Evolutionary conservation across 2,329 filamentous ascomycete genomes (phyloP).

Genomic region (Xylariaceae sp.): DNA sequence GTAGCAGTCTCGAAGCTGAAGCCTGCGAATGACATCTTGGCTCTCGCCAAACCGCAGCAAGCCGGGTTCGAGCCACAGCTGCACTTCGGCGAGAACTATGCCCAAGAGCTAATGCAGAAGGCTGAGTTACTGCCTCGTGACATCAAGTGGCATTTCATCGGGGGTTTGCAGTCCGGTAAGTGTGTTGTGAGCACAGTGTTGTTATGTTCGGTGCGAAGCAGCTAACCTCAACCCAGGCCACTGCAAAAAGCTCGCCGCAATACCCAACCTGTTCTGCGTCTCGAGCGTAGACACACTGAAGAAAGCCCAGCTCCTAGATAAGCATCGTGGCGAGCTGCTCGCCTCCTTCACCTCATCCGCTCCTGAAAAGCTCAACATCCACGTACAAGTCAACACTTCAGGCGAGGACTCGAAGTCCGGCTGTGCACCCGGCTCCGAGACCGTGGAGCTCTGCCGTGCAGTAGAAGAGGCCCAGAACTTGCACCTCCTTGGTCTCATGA

Average conservation of each 20-base stretch:
- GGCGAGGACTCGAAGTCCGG: constrained; percentile 85
- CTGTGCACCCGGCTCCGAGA: constrained; percentile 61
- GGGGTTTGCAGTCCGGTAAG: constrained; percentile 74
- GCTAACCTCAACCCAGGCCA: constrained; percentile 56
- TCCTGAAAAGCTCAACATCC: constrained; percentile 58
- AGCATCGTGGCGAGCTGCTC: constrained; percentile 62
- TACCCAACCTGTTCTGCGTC: constrained; percentile 87
- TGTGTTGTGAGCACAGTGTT: background rate
- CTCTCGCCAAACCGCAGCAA: constrained; percentile 61
- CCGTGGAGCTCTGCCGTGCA: constrained; percentile 62
- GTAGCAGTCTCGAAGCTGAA: constrained; percentile 97
- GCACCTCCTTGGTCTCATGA: constrained; percentile 82
- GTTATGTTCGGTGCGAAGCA: background rate
- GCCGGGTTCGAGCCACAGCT: constrained; percentile 49
- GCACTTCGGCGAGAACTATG: constrained; percentile 97
- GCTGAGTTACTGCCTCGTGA: constrained; percentile 69
- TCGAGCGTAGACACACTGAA: constrained; percentile 85
- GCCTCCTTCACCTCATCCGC: constrained; percentile 28
- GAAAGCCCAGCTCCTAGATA: constrained; percentile 80
- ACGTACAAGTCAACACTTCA: constrained; percentile 94
- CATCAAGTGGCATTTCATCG: constrained; percentile 96
- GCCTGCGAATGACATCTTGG: constrained; percentile 83
- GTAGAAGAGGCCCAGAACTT: constrained; percentile 64
- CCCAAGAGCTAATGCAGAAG: constrained; percentile 85
- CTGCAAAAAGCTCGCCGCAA: constrained; percentile 79